Conservation (phyloP, 352 stramenopile genomes). For the Globisporangium viniferum region DNA sequence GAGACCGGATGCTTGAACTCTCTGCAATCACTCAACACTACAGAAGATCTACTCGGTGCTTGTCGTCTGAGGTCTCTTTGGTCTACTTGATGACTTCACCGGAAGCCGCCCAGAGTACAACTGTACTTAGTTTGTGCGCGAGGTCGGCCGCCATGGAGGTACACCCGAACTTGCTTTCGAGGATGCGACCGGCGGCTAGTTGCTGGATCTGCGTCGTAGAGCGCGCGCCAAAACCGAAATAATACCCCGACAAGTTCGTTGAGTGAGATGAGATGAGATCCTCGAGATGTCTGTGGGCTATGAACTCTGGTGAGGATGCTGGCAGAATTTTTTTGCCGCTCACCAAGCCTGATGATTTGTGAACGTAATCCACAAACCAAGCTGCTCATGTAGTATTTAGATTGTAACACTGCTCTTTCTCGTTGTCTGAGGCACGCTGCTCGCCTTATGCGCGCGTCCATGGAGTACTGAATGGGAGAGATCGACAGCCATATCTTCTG, state of each 20-base stretch:
- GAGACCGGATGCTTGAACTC: neutral
- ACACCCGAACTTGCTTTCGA: neutral
- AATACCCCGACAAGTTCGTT: neutral
- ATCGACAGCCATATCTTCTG: too few relatives aligned
- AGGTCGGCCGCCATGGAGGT: neutral
- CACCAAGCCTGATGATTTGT: too few relatives aligned
- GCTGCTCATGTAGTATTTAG: too few relatives aligned
- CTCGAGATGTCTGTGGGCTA: too few relatives aligned
- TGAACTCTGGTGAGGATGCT: too few relatives aligned
- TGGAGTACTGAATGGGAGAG: too few relatives aligned
- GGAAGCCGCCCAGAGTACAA: neutral
- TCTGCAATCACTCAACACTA: neutral
- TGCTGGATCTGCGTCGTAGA: neutral
- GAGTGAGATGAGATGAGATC: neutral
- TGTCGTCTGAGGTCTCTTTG: neutral
- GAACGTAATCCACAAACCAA: too few relatives aligned
- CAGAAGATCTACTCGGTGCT: neutral
- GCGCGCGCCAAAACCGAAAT: neutral
- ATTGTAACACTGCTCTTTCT: too few relatives aligned
- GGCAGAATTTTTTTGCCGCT: too few relatives aligned
- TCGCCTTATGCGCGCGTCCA: too few relatives aligned
- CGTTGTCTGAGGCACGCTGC: too few relatives aligned
- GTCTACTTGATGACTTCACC: neutral
- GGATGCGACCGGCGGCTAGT: neutral
- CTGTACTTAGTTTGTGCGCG: neutral